phyloP scores from a whole-genome alignment of 495 filamentous ascomycete genomes.

The Penicillium atrosanguineum region DNA sequence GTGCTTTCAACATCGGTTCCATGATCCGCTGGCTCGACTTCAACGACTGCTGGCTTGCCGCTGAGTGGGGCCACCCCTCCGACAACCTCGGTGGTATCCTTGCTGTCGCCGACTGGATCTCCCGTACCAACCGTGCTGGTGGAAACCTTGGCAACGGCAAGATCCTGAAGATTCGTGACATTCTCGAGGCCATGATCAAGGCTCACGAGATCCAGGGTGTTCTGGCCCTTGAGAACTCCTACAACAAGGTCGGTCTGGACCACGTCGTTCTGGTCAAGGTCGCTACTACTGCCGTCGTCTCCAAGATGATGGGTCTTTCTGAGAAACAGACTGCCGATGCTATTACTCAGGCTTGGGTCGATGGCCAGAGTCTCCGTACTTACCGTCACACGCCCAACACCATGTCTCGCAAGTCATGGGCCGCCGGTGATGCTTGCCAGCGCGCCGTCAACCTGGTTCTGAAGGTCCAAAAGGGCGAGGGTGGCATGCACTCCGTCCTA shows the following conservation, averaged over 20 bases:
- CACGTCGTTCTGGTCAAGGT: constrained; percentile 98
- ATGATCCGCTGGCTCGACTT: constrained; percentile 99
- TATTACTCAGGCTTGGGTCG: constrained; percentile 94
- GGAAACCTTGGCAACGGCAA: constrained; percentile 83
- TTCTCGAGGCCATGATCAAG: constrained; percentile 98
- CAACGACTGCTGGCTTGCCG: constrained; percentile 99
- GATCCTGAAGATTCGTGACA: constrained; percentile 80
- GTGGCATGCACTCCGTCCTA: constrained; percentile 86
- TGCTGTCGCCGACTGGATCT: constrained; percentile 95
- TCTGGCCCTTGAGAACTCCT: constrained; percentile 94
- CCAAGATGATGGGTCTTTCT: constrained; percentile 86
- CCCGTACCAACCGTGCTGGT: constrained; percentile 89
- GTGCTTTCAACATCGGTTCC: constrained; percentile 97
- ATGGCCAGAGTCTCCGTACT: constrained; percentile 92
- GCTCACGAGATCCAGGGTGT: constrained; percentile 99
- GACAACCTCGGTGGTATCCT: constrained; percentile 97
- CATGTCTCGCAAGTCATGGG: constrained; percentile 99
- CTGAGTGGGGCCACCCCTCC: constrained; percentile 97
- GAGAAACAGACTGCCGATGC: constrained; percentile 93
- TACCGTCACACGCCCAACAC: constrained; percentile 98
- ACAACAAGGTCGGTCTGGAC: constrained; percentile 96
- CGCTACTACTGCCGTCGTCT: constrained; percentile 88
- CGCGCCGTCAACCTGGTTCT: constrained; percentile 91
- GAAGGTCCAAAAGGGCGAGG: constrained; percentile 90
- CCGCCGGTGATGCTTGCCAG: constrained; percentile 95